A percentile compares a stretch with the other conserved stretches of the same genome.
Conservation (phyloP, 768 basidiomycete genomes). For the Leucocoprinus leucothites region DNA sequence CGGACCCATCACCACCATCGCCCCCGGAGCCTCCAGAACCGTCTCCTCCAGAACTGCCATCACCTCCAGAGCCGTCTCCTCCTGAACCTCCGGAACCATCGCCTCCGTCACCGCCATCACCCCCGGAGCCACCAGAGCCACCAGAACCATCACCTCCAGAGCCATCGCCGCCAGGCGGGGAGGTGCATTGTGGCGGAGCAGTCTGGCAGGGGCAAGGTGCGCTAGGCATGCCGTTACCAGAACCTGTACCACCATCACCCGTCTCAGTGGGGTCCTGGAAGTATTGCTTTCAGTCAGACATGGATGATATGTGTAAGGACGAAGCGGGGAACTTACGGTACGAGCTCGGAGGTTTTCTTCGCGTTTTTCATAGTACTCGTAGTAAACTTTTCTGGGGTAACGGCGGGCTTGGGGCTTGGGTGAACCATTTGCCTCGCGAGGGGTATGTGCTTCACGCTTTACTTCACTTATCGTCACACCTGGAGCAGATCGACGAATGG, state of each 20-base stretch:
- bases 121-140: background rate
- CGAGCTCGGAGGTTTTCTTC: background rate
- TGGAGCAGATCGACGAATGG: slow-evolving; percentile 18
- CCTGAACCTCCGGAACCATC: background rate
- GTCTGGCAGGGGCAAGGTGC: too few species aligned
- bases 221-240: too few species aligned
- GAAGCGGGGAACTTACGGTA: background rate
- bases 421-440: background rate
- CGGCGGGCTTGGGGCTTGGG: background rate
- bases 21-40: background rate
- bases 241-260: too few species aligned
- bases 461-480: background rate
- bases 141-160: too few species aligned
- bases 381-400: slow-evolving; percentile 11
- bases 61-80: background rate
- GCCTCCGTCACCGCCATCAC: background rate
- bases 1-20: background rate
- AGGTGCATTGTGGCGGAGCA: too few species aligned
- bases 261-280: too few species aligned
- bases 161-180: too few species aligned
- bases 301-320: too few species aligned
- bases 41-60: background rate
- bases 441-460: slow-evolving; percentile 2
- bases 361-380: slow-evolving; percentile 12
- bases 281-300: too few species aligned